phyloP scores from a whole-genome alignment of 2,329 filamentous ascomycete species.

The Colletotrichum sp. region DNA sequence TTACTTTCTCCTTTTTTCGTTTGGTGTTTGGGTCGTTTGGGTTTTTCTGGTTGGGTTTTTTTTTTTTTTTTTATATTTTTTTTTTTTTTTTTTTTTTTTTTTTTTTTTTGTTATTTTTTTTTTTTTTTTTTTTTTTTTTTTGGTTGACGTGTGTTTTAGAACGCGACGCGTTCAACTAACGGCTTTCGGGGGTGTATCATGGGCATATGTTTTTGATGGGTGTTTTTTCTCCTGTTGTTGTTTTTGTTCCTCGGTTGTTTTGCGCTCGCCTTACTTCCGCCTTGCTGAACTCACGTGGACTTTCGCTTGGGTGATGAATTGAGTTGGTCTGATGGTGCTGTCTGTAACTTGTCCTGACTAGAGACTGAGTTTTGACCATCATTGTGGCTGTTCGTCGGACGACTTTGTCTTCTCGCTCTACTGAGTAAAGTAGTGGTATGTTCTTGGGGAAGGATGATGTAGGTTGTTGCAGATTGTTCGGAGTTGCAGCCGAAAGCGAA shows the following conservation, averaged over 20 bases:
- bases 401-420: neutral
- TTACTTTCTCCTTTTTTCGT: too few species aligned
- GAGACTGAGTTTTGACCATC: neutral
- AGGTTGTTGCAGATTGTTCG: neutral
- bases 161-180: neutral
- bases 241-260: neutral
- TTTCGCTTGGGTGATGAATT: neutral
- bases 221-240: neutral
- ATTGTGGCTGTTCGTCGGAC: neutral
- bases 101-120: too few species aligned
- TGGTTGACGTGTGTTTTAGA: neutral
- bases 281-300: neutral
- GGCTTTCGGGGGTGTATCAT: neutral
- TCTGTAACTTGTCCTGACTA: neutral
- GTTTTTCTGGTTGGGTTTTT: too few species aligned
- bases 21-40: too few species aligned
- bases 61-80: too few species aligned
- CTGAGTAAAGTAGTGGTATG: neutral
- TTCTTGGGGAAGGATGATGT: neutral
- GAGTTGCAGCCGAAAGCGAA: neutral
- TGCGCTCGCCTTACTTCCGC: neutral
- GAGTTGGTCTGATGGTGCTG: conserved; percentile 13
- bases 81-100: too few species aligned
- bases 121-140: neutral
- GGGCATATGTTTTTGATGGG: neutral